Percentiles rank a stretch among this genome's conserved stretches.
phyloP scores from a whole-genome alignment of 1,139 yeast genomes.

The Ogataea hybrid region DNA sequence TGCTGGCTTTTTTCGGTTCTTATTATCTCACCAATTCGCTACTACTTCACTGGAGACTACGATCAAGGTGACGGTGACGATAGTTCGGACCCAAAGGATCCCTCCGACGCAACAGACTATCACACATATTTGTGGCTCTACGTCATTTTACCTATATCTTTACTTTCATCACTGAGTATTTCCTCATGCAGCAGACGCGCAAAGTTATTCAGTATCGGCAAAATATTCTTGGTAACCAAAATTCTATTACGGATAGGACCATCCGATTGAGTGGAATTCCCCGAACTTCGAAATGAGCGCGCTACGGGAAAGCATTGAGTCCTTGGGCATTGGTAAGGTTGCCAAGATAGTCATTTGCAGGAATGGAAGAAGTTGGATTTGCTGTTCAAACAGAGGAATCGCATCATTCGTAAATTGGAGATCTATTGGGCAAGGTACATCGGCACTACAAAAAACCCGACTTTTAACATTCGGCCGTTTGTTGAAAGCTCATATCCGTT shows the following conservation, averaged over 20 bases:
- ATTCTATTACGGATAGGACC: conserved; percentile 90
- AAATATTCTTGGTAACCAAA: conserved; percentile 79
- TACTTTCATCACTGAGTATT: conserved; percentile 63
- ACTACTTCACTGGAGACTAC: conserved; percentile 61
- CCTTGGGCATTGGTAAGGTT: conserved; percentile 77
- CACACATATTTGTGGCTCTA: conserved; percentile 66
- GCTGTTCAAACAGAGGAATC: conserved; percentile 58
- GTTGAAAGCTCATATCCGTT: conserved; percentile 26
- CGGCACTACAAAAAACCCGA: conserved; percentile 33
- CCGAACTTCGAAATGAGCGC: conserved; percentile 58
- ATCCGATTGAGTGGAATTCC: conserved; percentile 92
- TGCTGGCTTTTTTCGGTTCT: conserved; percentile 57
- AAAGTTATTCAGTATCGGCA: conserved; percentile 77
- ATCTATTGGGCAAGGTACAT: conserved; percentile 75
- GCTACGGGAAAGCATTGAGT: conserved; percentile 64
- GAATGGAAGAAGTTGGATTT: conserved; percentile 73
- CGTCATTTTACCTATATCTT: conserved; percentile 84
- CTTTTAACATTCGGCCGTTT: conserved; percentile 28
- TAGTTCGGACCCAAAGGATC: conserved; percentile 18
- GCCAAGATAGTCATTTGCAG: conserved; percentile 74
- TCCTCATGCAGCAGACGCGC: conserved; percentile 65
- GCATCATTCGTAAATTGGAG: conserved; percentile 59
- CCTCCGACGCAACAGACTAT: conserved; percentile 31
- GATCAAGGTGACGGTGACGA: conserved; percentile 40
- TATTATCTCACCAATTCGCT: conserved; percentile 67